Evolutionary conservation across 2,329 filamentous ascomycete genomes (phyloP), one percentile per base, ranked within the genome.

Genomic region (Aspergillus pseudoterreus): DNA sequence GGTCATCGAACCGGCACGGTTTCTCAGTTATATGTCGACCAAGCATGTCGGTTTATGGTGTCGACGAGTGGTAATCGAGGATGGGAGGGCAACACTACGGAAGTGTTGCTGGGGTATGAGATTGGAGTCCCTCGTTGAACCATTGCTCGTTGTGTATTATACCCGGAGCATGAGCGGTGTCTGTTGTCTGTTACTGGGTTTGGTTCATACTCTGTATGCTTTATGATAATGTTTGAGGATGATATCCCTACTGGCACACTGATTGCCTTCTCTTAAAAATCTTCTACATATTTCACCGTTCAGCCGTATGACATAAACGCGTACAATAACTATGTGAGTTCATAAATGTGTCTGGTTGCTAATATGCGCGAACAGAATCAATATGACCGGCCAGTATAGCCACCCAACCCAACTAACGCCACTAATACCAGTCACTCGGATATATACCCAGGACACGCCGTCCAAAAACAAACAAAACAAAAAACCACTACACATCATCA

Each of bases 61-160:
- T 92, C 89, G 2, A 89, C 90, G 0, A 92, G 90, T 4, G 94
- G 94, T 0, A 97, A 94, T 56, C 78, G 94, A 56, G 94, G 94
- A 1, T 99, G 94, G 94, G 94, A 97, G 69, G 94, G 94, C 1
- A 85, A 82, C 17, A 86, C 82, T 33, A 97, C 94, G 0, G 94
- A 99, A 74, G 90, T 94, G 0, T 70, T 99, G 54, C 83, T 99
- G 49, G 94, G 94, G 14, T 99, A 99, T 71, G 94, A 99, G 74
- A 96, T 99, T 60, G 76, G 75, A 9, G 76, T 81, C 47, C 67
- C 69, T 41, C 60, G 60, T 33, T 66, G 47, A 57, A 35, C 43
- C 15, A 21, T 17, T 45, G 35, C 30, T 21, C 12, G 38, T 14
- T 27, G 24, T 47, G 27, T 15, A 33, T 11, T 45, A 39, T 41